Evolutionary conservation across 805 yeast species (phyloP), one percentile per base, ranked within the genome.

Genomic region (Wickerhamomyces queroliae): DNA sequence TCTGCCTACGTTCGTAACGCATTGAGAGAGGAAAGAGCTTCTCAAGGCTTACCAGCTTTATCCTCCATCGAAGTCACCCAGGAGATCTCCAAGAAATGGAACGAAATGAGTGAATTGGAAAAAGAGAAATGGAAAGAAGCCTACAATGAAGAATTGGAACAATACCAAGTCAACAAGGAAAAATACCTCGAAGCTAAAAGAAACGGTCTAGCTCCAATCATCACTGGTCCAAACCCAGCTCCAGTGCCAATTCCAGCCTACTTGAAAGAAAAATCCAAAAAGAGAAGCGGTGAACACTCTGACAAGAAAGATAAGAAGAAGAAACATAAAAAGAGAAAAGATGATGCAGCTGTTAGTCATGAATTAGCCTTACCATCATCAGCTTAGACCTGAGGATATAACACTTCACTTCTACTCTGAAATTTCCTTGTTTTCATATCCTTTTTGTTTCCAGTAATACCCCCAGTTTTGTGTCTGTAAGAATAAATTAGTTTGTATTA

Each of bases 41-140:
- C 64, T 27, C 66, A 70, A 30, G 80, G 83, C 25, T 68, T 72
- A 51, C 75, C 83, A 13, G 76, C 86, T 10, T 70, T 83, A 47
- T 70, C 82, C 10, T 84, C 88, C 30, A 75, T 80, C 17, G 96
- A 87, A 53, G 73, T 89, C 62, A 84, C 93, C 29, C 81, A 77
- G 53, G 80, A 80, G 52, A 82, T 89, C 49, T 79, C 93, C 35
- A 78, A 75, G 53, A 74, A 79, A 53, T 91, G 97, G 97, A 76
- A 78, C 49, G 74, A 68, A 28, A 64, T 90, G 56, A 58, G 80
- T 36, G 83, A 76, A n/a, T 72, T 64, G 16, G 91, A 82, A 56
- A 85, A 83, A 61, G 76, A 70, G 36, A 72, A 73, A 50, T 85
- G 93, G 82, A 82, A 83, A 58, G 76, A 74, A 46, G 64, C 71